A percentile compares a stretch with the other conserved stretches of the same genome.
Evolutionary conservation across 2,329 filamentous ascomycete genomes (phyloP).

Genomic region (Zasmidium cellare): DNA sequence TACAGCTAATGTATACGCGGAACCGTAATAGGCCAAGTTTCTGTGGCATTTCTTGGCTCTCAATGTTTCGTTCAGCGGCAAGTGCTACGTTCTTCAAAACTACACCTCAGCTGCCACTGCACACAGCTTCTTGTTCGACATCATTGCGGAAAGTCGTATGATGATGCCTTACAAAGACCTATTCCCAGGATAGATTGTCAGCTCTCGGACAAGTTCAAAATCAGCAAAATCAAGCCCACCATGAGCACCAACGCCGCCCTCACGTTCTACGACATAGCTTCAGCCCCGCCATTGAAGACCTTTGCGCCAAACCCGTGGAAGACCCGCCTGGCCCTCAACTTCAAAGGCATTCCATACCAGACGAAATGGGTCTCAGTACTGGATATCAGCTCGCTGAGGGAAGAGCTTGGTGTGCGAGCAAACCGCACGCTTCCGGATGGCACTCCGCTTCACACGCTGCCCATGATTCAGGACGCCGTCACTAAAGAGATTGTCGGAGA

Average conservation of each 20-base stretch:
- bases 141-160: too few species aligned
- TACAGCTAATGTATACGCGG: not conserved
- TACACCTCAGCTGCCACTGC: too few species aligned
- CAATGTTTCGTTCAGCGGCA: too few species aligned
- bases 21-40: too few species aligned
- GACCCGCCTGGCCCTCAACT: constrained; percentile 51
- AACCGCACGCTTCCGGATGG: constrained; percentile 59
- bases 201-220: not conserved
- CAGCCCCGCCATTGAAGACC: constrained; percentile 39
- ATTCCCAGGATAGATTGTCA: not conserved
- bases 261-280: constrained; percentile 52
- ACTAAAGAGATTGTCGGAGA: constrained; percentile 54
- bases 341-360: constrained; percentile 49
- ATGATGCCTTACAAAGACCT: too few species aligned
- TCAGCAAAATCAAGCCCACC: not conserved
- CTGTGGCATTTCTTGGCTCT: too few species aligned
- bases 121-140: too few species aligned
- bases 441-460: constrained; percentile 60
- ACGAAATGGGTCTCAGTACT: constrained; percentile 56
- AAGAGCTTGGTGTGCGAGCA: constrained; percentile 47
- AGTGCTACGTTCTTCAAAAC: too few species aligned
- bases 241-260: constrained; percentile 35
- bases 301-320: constrained; percentile 55
- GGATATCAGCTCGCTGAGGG: constrained; percentile 53
- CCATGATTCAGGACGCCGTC: constrained; percentile 53